These are phyloP conservation scores for Salix viminalis DNA, from an alignment of 345 rosid genomes.

Conservation along the genomic window DNA sequence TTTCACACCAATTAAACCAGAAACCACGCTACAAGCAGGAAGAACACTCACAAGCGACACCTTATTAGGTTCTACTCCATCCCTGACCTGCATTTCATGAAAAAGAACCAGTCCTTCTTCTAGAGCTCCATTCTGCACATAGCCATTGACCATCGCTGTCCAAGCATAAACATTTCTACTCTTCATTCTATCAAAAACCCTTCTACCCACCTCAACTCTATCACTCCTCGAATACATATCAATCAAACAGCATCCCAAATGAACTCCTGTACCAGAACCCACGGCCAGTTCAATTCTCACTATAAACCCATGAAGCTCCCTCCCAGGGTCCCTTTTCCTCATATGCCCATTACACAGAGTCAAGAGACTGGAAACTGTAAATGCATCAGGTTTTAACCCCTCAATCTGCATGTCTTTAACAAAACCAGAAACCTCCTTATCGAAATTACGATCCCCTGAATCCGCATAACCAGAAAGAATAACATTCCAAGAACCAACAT, in stretches of 20 bases:
- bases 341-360: constrained; percentile 29
- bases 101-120: constrained; percentile 53
- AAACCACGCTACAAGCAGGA: constrained; percentile 49
- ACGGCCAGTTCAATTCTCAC: constrained; percentile 37
- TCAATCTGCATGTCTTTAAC: constrained; percentile 10
- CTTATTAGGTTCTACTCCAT: constrained; percentile 44
- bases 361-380: constrained; percentile 54
- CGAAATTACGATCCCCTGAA: neutral
- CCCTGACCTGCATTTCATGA: constrained; percentile 44
- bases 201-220: constrained; percentile 27
- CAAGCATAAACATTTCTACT: constrained; percentile 48
- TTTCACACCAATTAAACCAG: constrained; percentile 44
- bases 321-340: constrained; percentile 35
- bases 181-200: constrained; percentile 41
- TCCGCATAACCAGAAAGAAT: constrained; percentile 4
- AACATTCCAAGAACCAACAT: constrained; percentile 8
- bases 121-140: constrained; percentile 35
- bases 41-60: constrained; percentile 59
- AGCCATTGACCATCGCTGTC: constrained; percentile 70
- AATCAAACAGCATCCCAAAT: constrained; percentile 58
- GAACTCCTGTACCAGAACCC: constrained; percentile 33
- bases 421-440: neutral
- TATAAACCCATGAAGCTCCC: constrained; percentile 55
- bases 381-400: constrained; percentile 50
- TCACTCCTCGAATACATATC: constrained; percentile 50